Percentiles rank a stretch among this genome's conserved stretches.
These are phyloP conservation scores for Saccharum spontaneum DNA, from an alignment of 176 grass and related monocot genomes.

Conservation along the genomic window DNA sequence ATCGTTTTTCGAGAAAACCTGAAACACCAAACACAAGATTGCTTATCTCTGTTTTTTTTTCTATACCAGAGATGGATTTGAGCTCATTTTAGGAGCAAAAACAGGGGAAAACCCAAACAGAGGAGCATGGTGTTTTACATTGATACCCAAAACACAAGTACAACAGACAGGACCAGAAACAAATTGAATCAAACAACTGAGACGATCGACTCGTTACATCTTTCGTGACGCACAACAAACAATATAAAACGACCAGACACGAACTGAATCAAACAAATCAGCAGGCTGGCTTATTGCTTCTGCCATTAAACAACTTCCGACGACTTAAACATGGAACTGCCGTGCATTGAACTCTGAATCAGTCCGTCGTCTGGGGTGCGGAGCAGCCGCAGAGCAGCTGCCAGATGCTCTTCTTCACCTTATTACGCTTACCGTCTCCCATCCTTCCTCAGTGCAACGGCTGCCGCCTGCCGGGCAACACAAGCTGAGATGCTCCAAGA, in stretches of 20 bases:
- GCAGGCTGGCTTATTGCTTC: background rate
- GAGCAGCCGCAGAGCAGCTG: conserved; percentile 31
- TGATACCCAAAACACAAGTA: background rate
- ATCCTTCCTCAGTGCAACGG: conserved; percentile 17
- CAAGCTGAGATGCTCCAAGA: conserved; percentile 12
- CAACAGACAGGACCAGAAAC: background rate
- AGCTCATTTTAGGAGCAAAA: background rate
- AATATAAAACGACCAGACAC: background rate
- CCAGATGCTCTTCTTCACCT: conserved; percentile 58
- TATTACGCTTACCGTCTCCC: conserved; percentile 27
- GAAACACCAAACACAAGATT: no score
- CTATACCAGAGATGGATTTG: no score
- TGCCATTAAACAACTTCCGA: no score
- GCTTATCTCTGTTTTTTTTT: no score
- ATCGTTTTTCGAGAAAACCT: no score
- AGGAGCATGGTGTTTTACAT: background rate
- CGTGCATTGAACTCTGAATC: background rate
- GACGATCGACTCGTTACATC: background rate
- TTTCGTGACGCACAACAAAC: background rate
- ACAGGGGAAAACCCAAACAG: background rate
- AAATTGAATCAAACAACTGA: conserved; percentile 25
- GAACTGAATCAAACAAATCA: background rate
- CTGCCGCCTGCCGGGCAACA: background rate
- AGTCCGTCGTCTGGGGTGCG: conserved; percentile 8
- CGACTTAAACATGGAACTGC: no score